These are phyloP conservation scores for Cladophialophora bantiana DNA, from an alignment of 2,329 filamentous ascomycete genomes.

Conservation along the genomic window DNA sequence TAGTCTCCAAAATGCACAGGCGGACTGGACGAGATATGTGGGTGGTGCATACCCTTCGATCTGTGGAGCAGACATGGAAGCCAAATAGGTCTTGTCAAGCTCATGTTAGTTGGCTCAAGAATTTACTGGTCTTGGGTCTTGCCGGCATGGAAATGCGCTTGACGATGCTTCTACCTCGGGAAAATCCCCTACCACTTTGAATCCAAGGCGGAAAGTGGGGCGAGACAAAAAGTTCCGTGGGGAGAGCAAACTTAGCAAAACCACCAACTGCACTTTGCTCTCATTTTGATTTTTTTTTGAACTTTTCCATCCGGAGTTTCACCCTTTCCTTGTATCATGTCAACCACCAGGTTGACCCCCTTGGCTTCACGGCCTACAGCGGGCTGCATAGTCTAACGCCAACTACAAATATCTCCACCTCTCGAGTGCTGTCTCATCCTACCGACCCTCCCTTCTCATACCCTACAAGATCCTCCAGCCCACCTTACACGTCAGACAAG, in stretches of 20 bases:
- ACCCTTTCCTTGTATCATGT: slow-evolving; percentile 29
- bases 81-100: neutral
- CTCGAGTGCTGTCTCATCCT: neutral
- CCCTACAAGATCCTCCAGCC: neutral
- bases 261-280: neutral
- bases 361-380: slow-evolving; percentile 19
- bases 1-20: neutral
- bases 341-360: slow-evolving; percentile 8
- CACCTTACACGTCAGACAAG: neutral
- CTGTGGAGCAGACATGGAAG: neutral
- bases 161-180: slow-evolving; percentile 32
- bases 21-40: neutral
- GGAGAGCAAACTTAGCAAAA: neutral
- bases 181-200: neutral
- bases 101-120: neutral
- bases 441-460: neutral
- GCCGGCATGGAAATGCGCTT: neutral
- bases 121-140: neutral
- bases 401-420: neutral
- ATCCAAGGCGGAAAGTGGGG: slow-evolving; percentile 32
- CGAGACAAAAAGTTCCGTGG: slow-evolving; percentile 33
- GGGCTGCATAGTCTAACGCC: slow-evolving; percentile 1
- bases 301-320: slow-evolving; percentile 4
- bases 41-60: neutral
- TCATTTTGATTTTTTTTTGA: neutral